A percentile compares a stretch with the other conserved stretches of the same genome.
phyloP scores from a whole-genome alignment of 2,329 filamentous ascomycete genomes.

The Phyllachora maydis region DNA sequence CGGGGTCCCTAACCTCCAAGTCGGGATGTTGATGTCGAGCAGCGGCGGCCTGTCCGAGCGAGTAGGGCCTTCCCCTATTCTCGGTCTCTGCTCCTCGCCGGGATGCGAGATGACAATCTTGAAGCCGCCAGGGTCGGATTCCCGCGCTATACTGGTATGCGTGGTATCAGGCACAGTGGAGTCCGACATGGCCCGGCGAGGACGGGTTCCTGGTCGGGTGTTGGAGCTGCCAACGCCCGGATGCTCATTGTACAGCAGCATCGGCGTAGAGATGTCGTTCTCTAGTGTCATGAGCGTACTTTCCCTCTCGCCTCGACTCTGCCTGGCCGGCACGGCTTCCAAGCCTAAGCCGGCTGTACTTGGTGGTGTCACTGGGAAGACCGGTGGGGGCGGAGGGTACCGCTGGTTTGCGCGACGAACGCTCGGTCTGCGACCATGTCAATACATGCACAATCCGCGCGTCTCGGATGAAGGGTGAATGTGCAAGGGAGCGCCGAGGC shows the following conservation, averaged over 20 bases:
- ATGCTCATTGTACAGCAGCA: no score
- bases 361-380: constrained; percentile 39
- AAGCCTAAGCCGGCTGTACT: constrained; percentile 34
- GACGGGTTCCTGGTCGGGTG: no score
- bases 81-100: constrained; percentile 34
- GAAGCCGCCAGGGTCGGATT: constrained; percentile 45
- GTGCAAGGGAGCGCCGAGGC: no score
- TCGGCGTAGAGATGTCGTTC: no score
- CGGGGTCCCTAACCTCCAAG: constrained; percentile 66
- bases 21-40: constrained; percentile 60
- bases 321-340: no score
- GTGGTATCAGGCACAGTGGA: constrained; percentile 54
- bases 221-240: no score
- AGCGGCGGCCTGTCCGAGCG: constrained; percentile 23
- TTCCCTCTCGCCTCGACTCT: no score
- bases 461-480: no score
- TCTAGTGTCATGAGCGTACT: no score
- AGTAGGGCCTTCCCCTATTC: constrained; percentile 43
- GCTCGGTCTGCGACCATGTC: constrained; percentile 25
- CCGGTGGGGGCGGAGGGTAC: constrained; percentile 37
- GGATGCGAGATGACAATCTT: constrained; percentile 65
- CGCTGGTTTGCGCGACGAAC: constrained; percentile 39
- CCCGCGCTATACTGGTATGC: constrained; percentile 23
- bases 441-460: no score
- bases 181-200: constrained; percentile 51